Percentiles rank a stretch among this genome's conserved stretches.
Evolutionary conservation across 305 asterid genomes (phyloP).

Genomic region (Rubia balearica): DNA sequence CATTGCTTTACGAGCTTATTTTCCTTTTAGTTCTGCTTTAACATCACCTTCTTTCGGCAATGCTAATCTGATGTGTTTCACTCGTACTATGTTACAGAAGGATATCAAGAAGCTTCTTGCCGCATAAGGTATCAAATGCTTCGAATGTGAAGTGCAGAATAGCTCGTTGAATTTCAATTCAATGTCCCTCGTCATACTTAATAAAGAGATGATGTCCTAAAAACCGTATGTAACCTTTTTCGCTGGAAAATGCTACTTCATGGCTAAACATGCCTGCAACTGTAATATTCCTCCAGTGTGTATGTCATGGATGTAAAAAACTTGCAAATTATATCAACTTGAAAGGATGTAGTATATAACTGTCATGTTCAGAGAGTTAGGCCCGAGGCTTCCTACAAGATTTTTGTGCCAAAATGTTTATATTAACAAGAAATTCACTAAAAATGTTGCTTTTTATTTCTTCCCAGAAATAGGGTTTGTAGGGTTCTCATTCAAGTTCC

Average conservation of each 20-base stretch:
- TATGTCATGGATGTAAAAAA: background rate
- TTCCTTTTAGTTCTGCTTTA: background rate
- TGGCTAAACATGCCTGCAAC: too few species aligned
- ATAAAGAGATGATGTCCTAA: background rate
- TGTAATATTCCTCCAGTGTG: background rate
- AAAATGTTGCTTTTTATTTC: too few species aligned
- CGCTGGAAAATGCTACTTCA: background rate
- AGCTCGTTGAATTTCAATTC: background rate
- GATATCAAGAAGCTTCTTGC: constrained; percentile 82
- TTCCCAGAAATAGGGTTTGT: too few species aligned
- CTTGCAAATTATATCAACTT: background rate
- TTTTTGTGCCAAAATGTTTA: too few species aligned
- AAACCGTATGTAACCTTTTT: background rate
- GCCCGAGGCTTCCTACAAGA: too few species aligned
- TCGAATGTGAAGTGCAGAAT: background rate
- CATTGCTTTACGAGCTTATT: background rate
- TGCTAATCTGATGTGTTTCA: background rate
- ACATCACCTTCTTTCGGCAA: background rate
- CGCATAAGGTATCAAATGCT: constrained; percentile 26
- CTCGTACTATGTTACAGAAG: constrained; percentile 42
- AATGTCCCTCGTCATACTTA: background rate
- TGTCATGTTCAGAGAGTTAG: too few species aligned
- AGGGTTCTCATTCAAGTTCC: too few species aligned
- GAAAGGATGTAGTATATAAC: background rate
- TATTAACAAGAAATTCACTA: too few species aligned